These are phyloP conservation scores for Buxus sempervirens DNA, from an alignment of 164 flowering plant species.

Conservation along the genomic window DNA sequence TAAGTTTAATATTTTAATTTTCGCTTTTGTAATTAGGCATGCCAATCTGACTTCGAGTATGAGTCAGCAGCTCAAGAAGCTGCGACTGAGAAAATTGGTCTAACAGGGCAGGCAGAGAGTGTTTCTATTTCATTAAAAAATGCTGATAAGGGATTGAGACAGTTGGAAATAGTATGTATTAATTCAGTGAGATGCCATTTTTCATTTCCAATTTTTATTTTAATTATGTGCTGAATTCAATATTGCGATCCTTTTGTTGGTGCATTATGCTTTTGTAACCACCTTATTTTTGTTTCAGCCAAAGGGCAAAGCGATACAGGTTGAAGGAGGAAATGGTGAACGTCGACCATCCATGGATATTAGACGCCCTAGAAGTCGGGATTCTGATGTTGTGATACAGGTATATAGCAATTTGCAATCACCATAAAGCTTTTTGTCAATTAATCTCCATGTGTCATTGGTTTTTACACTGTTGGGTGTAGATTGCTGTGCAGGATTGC, in stretches of 20 bases:
- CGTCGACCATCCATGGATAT: constrained; percentile 49
- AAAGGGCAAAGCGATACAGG: constrained; percentile 57
- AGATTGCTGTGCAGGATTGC: constrained; percentile 47
- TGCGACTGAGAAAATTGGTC: constrained; percentile 15
- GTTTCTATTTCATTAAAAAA: constrained; percentile 15
- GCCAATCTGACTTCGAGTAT: constrained; percentile 17
- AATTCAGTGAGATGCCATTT: background rate
- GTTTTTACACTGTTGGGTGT: constrained; percentile 16
- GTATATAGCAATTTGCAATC: constrained; percentile 17
- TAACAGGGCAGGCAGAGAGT: constrained; percentile 11
- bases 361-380: constrained; percentile 35
- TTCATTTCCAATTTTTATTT: background rate
- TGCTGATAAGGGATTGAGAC: constrained; percentile 17
- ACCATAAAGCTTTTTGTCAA: background rate
- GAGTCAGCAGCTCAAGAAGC: constrained; percentile 18
- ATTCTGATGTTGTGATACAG: constrained; percentile 73
- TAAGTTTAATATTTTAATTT: background rate
- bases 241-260: background rate
- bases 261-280: background rate
- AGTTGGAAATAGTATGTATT: constrained; percentile 24
- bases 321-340: constrained; percentile 48
- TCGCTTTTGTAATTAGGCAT: constrained; percentile 16
- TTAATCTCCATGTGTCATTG: background rate
- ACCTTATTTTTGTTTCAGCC: constrained; percentile 30
- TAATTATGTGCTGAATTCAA: background rate